Evolutionary conservation across 805 yeast species (phyloP).

Genomic region (Candida caryicola): DNA sequence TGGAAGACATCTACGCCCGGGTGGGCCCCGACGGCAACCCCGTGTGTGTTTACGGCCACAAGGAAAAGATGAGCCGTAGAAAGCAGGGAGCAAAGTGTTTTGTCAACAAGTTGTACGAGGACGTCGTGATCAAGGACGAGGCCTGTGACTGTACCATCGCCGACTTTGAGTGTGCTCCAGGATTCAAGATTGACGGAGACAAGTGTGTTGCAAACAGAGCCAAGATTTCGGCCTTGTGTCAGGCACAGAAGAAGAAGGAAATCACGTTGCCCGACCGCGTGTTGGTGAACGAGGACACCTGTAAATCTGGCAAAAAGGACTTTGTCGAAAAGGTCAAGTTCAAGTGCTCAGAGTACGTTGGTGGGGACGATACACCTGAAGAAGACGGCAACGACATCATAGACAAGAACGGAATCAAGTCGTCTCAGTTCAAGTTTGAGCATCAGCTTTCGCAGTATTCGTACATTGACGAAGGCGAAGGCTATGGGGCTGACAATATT

Average conservation of each 20-base stretch:
- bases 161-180: constrained; percentile 71
- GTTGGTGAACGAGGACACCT: constrained; percentile 44
- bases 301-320: constrained; percentile 30
- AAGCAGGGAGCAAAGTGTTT: constrained; percentile 64
- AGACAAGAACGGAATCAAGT: constrained; percentile 27
- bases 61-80: constrained; percentile 61
- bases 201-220: constrained; percentile 46
- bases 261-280: constrained; percentile 38
- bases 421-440: constrained; percentile 43
- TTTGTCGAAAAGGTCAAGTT: constrained; percentile 27
- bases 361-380: neutral
- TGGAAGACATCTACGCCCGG: constrained; percentile 64
- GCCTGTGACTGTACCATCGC: constrained; percentile 60
- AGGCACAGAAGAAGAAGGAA: constrained; percentile 16
- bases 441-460: constrained; percentile 55
- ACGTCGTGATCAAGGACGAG: constrained; percentile 47
- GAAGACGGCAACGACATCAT: constrained; percentile 11
- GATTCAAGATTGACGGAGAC: constrained; percentile 35
- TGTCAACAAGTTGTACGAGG: constrained; percentile 46
- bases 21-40: constrained; percentile 31
- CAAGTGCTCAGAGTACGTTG: constrained; percentile 32
- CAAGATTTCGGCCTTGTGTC: constrained; percentile 24
- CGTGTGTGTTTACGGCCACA: constrained; percentile 67
- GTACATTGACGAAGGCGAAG: constrained; percentile 54
- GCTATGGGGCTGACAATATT: constrained; percentile 39